phyloP scores from a whole-genome alignment of 768 basidiomycete species.

The Tulasnella sp. region DNA sequence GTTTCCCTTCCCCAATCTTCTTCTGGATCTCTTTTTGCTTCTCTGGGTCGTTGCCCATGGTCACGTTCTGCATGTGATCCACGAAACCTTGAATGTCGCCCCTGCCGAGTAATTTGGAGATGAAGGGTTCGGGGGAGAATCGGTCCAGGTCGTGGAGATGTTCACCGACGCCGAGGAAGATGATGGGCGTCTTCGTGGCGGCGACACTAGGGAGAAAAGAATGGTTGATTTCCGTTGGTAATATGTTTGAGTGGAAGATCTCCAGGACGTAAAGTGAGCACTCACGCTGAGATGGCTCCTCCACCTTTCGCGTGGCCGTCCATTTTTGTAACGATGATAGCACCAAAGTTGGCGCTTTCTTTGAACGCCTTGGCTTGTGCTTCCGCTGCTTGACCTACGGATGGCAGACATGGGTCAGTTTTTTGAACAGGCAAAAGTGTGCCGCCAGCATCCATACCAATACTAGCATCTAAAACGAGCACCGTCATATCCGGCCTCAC shows the following conservation, averaged over 20 bases:
- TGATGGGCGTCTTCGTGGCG: conserved; percentile 97
- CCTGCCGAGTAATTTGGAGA: conserved; percentile 89
- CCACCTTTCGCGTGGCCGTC: conserved; percentile 99
- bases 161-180: conserved; percentile 96
- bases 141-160: conserved; percentile 95
- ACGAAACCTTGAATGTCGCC: conserved; percentile 95
- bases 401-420: background rate
- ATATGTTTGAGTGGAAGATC: background rate
- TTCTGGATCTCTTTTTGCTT: conserved; percentile 97
- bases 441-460: conserved; percentile 38
- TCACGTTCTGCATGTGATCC: conserved; percentile 97
- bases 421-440: background rate
- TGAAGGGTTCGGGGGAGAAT: conserved; percentile 93
- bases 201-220: conserved; percentile 56
- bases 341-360: conserved; percentile 93
- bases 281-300: conserved; percentile 97
- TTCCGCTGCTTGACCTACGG: conserved; percentile 93
- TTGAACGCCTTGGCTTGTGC: conserved; percentile 95
- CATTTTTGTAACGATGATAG: conserved; percentile 99
- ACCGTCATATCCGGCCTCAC: conserved; percentile 96
- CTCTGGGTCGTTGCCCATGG: conserved; percentile 76
- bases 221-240: too few species aligned
- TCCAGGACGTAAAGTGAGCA: conserved; percentile 17
- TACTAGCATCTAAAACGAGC: conserved; percentile 91
- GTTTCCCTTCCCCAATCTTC: conserved; percentile 93